These are phyloP conservation scores for Massospora cicadina DNA, from an alignment of 371 early-diverging fungal species.

Conservation along the genomic window DNA sequence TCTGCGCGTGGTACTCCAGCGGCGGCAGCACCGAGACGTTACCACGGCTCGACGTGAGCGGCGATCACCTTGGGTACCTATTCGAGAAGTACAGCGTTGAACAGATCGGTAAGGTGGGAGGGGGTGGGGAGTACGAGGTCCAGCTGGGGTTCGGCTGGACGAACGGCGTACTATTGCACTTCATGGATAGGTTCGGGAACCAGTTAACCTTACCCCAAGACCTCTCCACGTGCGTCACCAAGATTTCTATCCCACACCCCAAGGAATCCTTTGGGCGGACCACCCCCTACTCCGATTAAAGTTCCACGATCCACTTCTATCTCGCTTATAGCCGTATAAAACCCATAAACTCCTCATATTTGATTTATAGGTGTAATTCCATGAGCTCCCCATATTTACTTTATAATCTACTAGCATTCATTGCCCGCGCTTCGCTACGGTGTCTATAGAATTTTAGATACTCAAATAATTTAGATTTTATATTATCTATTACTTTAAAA, in stretches of 20 bases:
- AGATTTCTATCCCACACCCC: not conserved
- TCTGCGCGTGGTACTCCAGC: constrained; percentile 49
- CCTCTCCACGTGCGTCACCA: not conserved
- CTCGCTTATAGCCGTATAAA: too few relatives aligned
- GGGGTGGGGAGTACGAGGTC: constrained; percentile 67
- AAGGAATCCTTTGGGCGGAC: not conserved
- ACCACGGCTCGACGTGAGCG: constrained; percentile 12
- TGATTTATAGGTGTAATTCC: too few relatives aligned
- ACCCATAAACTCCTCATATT: too few relatives aligned
- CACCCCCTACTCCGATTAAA: not conserved
- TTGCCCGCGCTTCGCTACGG: too few relatives aligned
- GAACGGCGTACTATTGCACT: constrained; percentile 37
- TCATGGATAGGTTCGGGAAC: not conserved
- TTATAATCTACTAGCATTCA: too few relatives aligned
- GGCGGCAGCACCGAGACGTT: constrained; percentile 25
- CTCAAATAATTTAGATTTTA: too few relatives aligned
- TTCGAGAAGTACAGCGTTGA: constrained; percentile 63
- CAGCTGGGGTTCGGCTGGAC: constrained; percentile 92
- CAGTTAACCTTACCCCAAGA: not conserved
- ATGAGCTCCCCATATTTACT: too few relatives aligned
- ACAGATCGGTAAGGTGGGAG: constrained; percentile 34
- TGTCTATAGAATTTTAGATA: too few relatives aligned
- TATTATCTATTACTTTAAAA: too few relatives aligned
- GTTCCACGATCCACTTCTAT: too few relatives aligned
- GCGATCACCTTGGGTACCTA: constrained; percentile 30